Evolutionary conservation across 768 basidiomycete genomes (phyloP).

Genomic region (Jaapia argillacea): DNA sequence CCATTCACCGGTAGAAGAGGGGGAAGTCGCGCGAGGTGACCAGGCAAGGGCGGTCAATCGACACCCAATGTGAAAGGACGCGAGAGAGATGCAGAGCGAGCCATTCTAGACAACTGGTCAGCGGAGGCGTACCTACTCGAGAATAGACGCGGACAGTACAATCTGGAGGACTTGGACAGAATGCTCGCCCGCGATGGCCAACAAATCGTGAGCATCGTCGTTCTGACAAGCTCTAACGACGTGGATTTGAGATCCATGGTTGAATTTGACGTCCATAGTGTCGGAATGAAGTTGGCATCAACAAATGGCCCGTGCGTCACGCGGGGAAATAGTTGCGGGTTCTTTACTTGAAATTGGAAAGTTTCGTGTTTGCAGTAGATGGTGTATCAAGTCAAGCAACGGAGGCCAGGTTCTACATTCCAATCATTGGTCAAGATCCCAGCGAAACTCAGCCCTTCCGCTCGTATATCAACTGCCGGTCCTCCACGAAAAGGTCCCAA

Average conservation of each 20-base stretch:
- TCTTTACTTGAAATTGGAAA: no score
- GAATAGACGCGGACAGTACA: no score
- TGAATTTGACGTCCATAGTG: slow-evolving; percentile 48
- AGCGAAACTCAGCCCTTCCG: slow-evolving; percentile 1
- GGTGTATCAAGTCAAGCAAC: no score
- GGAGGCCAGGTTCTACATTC: no score
- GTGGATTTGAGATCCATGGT: slow-evolving; percentile 51
- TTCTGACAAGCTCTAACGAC: slow-evolving; percentile 53
- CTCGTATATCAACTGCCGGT: slow-evolving; percentile 4
- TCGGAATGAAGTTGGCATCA: neutral
- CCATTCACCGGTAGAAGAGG: slow-evolving; percentile 57
- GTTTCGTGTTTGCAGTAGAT: no score
- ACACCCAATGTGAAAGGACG: slow-evolving; percentile 65
- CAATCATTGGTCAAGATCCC: neutral
- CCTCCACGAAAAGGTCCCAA: slow-evolving; percentile 44
- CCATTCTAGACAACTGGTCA: no score
- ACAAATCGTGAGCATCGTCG: slow-evolving; percentile 54
- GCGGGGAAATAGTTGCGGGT: no score
- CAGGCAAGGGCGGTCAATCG: slow-evolving; percentile 70
- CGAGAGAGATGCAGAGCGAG: no score
- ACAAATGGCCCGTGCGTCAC: no score
- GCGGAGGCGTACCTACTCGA: no score
- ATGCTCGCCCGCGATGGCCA: slow-evolving; percentile 68
- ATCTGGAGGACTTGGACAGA: slow-evolving; percentile 64
- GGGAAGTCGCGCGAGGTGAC: slow-evolving; percentile 63